Evolutionary conservation across 768 basidiomycete species (phyloP).

Genomic region (Solioccasus polychromus): DNA sequence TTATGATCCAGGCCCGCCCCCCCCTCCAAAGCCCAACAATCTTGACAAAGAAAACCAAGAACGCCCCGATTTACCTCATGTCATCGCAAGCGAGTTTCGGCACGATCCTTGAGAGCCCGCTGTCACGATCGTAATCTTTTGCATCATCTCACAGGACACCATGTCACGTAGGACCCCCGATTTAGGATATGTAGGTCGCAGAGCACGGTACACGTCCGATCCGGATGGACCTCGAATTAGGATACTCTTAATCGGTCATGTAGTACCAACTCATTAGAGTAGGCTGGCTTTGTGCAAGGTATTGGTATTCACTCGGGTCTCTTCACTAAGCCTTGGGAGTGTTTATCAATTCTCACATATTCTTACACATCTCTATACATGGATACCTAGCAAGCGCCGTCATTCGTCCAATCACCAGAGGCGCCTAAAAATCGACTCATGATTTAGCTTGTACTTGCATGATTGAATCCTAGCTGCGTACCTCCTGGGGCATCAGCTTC

Average conservation of each 20-base stretch:
- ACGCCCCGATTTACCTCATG: neutral
- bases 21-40: slow-evolving; percentile 42
- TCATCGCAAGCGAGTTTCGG: neutral
- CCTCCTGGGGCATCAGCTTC: slow-evolving; percentile 50
- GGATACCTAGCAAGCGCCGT: slow-evolving; percentile 45
- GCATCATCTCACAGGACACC: neutral
- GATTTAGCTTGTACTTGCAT: too few species aligned
- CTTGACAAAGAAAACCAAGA: slow-evolving; percentile 4
- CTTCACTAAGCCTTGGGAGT: too few species aligned
- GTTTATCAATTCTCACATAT: slow-evolving; percentile 2
- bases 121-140: neutral
- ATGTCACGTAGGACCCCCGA: neutral
- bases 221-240: neutral
- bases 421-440: slow-evolving; percentile 37
- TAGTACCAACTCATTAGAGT: too few species aligned
- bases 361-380: neutral
- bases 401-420: slow-evolving; percentile 54
- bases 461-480: slow-evolving; percentile 14
- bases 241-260: neutral
- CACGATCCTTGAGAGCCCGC: neutral
- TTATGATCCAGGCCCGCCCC: slow-evolving; percentile 71
- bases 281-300: too few species aligned
- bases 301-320: too few species aligned
- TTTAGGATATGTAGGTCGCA: neutral
- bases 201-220: neutral